Evolutionary conservation across 768 basidiomycete species (phyloP).

Genomic region (Stropharia rugosoannulata): DNA sequence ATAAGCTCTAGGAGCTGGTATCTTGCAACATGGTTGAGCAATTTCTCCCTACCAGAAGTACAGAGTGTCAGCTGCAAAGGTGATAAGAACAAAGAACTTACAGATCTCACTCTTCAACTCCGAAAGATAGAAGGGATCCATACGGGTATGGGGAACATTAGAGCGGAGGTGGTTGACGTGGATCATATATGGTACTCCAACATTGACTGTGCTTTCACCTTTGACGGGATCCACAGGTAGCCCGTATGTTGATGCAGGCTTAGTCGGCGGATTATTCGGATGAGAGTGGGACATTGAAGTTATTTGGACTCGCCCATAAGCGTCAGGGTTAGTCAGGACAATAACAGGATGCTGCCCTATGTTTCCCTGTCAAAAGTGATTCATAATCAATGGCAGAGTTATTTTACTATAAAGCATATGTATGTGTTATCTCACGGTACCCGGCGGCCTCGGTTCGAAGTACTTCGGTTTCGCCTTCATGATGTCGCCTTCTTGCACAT

Average conservation of each 20-base stretch:
- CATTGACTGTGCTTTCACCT: constrained; percentile 14
- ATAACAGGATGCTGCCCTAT: constrained; percentile 17
- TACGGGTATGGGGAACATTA: constrained; percentile 5
- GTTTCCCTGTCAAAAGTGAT: constrained; percentile 4
- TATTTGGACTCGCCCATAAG: constrained; percentile 9
- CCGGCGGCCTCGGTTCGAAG: constrained; percentile 12
- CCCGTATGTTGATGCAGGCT: constrained; percentile 9
- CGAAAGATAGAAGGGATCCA: constrained; percentile 5
- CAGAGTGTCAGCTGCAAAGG: not conserved
- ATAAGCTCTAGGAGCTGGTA: not conserved
- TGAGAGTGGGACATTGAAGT: constrained; percentile 18
- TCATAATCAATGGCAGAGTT: not conserved
- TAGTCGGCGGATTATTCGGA: constrained; percentile 13
- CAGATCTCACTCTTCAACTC: constrained; percentile 10
- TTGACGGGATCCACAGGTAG: constrained; percentile 16
- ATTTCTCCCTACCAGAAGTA: not conserved
- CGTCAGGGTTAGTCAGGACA: constrained; percentile 13
- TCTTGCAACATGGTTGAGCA: not conserved
- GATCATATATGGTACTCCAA: constrained; percentile 9
- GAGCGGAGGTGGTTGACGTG: constrained; percentile 8
- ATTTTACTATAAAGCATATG: not conserved
- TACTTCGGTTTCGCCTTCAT: constrained; percentile 18
- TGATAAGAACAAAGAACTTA: not conserved
- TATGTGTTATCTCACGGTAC: constrained; percentile 3
- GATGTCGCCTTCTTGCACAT: constrained; percentile 10